Base-by-base conservation (phyloP, 257 asterid species). In the Solanum sejunctum region DNA sequence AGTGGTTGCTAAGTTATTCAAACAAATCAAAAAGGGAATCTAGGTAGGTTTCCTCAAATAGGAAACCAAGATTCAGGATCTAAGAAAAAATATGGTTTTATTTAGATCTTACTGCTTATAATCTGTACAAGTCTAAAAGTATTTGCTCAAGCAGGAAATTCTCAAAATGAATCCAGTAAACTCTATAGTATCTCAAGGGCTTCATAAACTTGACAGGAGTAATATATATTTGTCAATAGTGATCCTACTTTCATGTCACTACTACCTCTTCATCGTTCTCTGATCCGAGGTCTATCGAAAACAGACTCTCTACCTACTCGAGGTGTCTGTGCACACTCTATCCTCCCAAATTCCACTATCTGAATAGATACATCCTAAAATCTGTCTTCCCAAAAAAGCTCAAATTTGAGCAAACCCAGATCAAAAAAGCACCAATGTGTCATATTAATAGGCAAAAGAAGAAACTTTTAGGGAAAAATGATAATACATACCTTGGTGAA, bases 401-500 rank as follows among this genome's bases (percentile, higher is more conserved):
- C 58, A 75, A 49, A 21, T 75, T 75, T 7, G 15, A 75, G 43
- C 8, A 47, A 47, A 15, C 45, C 43, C 61, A 75, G 21, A 49
- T 75, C 61, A 75, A 75, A 7, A 75, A 43, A 75, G 43, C 57
- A 43, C 55, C 43, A n/a, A 71, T 18, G 11, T 6, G 20, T 12
- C 18, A 43, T 10, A 3, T 20, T 20, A 18, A 70, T 10, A 20
- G 56, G 7, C 12, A 75, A 47, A 49, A 1, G 13, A 75, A 47
- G 8, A 23, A 75, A 49, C 45, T 23, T 49, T 9, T 3, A 75
- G 41, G 13, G 4, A 10, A 13, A 21, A 21, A 10, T 5, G 36
- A 71, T 20, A 3, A 18, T 70, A 71, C 86, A 36, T 57, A 91
- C 99, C 99, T 95, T 93, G 64, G 88, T 69, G 89, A 90, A 89